phyloP scores from a whole-genome alignment of 169 alveolate genomes.

The Cyclospora cayetanensis region DNA sequence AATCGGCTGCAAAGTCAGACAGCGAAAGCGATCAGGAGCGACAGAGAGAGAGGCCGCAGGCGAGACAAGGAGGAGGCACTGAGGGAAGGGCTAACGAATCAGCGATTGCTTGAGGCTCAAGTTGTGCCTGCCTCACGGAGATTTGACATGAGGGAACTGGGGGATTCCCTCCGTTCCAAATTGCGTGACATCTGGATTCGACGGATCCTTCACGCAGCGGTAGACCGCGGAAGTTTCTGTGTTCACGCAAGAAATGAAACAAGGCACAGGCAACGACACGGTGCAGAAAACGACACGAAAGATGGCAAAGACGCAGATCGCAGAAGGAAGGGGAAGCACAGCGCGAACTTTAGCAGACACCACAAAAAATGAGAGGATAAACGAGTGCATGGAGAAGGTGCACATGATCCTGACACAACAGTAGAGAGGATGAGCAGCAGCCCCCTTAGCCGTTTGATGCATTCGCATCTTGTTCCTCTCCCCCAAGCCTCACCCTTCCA shows the following conservation, averaged over 20 bases:
- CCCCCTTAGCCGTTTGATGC: too few relatives aligned
- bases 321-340: not conserved
- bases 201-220: conserved; percentile 1
- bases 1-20: not conserved
- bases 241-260: too few relatives aligned
- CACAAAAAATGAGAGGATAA: not conserved
- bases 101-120: not conserved
- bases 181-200: not conserved
- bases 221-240: conserved; percentile 32
- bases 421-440: too few relatives aligned
- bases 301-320: too few relatives aligned
- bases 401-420: too few relatives aligned
- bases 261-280: too few relatives aligned
- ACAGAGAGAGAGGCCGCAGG: not conserved
- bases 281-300: too few relatives aligned
- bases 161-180: not conserved
- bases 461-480: too few relatives aligned
- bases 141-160: conserved; percentile 24
- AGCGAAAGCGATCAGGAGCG: not conserved
- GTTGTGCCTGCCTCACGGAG: not conserved
- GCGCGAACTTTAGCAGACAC: not conserved
- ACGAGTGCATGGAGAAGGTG: too few relatives aligned
- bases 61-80: not conserved
- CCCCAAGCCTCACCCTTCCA: too few relatives aligned
- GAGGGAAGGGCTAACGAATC: not conserved